These are phyloP conservation scores for Plasmodium relictum DNA, from an alignment of 169 alveolate species.

Conservation along the genomic window DNA sequence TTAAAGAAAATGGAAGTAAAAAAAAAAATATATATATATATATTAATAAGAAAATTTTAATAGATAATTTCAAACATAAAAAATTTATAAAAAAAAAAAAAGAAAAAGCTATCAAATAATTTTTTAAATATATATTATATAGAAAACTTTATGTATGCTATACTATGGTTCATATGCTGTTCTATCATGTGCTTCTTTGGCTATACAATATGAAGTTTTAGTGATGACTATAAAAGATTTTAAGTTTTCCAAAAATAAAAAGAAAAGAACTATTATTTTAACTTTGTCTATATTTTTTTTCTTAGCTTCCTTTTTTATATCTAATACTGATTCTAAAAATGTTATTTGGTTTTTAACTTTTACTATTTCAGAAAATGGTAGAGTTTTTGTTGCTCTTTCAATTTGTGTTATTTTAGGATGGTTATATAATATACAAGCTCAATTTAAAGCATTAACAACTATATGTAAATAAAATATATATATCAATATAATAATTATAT, in stretches of 20 bases:
- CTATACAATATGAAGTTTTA: slow-evolving; percentile 85
- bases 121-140: slow-evolving; percentile 1
- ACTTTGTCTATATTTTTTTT: slow-evolving; percentile 64
- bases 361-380: slow-evolving; percentile 85
- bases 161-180: slow-evolving; percentile 84
- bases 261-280: slow-evolving; percentile 50
- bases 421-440: slow-evolving; percentile 35
- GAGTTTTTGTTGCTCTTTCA: slow-evolving; percentile 80
- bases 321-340: slow-evolving; percentile 73
- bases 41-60: too few relatives aligned
- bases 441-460: slow-evolving; percentile 22
- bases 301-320: slow-evolving; percentile 71
- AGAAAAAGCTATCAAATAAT: neutral
- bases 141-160: slow-evolving; percentile 83
- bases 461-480: slow-evolving; percentile 15
- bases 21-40: neutral
- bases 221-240: slow-evolving; percentile 77
- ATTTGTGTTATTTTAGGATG: slow-evolving; percentile 50
- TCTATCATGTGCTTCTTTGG: slow-evolving; percentile 80
- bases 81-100: neutral
- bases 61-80: too few relatives aligned
- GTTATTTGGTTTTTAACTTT: slow-evolving; percentile 84
- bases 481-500: too few relatives aligned
- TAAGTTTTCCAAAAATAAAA: slow-evolving; percentile 28
- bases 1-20: slow-evolving; percentile 57